These are phyloP conservation scores for Verbena officinalis DNA, from an alignment of 257 asterid genomes.

Conservation along the genomic window DNA sequence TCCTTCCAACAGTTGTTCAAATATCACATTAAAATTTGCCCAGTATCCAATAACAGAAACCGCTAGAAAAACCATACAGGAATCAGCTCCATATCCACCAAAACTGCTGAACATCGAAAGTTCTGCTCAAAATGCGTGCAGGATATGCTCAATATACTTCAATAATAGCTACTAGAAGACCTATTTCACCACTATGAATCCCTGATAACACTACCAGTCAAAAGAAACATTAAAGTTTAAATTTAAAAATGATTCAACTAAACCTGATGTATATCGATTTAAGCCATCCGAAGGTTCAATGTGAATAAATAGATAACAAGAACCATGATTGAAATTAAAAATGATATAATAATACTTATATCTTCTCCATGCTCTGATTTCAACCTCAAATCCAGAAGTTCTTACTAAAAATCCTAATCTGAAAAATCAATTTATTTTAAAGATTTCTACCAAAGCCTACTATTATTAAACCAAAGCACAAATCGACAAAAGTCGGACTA, in stretches of 20 bases:
- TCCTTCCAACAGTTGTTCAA: neutral
- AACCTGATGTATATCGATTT: neutral
- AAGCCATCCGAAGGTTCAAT: neutral
- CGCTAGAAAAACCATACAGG: neutral
- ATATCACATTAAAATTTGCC: neutral
- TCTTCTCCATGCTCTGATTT: neutral
- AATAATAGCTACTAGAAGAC: neutral
- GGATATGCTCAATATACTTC: neutral
- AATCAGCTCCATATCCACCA: neutral
- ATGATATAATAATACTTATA: neutral
- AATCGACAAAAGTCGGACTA: neutral
- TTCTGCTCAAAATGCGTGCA: neutral
- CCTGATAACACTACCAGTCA: neutral
- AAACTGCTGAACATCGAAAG: neutral
- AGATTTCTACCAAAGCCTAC: neutral
- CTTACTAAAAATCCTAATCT: neutral
- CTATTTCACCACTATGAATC: neutral
- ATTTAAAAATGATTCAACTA: neutral
- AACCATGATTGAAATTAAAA: neutral
- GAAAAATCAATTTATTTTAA: neutral
- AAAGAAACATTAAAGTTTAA: neutral
- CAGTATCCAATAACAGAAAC: constrained; percentile 4
- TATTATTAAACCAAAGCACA: neutral
- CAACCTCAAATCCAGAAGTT: neutral
- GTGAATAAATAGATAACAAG: neutral